Evolutionary conservation across 768 basidiomycete species (phyloP).

Genomic region (Phanerodontia chrysosporium): DNA sequence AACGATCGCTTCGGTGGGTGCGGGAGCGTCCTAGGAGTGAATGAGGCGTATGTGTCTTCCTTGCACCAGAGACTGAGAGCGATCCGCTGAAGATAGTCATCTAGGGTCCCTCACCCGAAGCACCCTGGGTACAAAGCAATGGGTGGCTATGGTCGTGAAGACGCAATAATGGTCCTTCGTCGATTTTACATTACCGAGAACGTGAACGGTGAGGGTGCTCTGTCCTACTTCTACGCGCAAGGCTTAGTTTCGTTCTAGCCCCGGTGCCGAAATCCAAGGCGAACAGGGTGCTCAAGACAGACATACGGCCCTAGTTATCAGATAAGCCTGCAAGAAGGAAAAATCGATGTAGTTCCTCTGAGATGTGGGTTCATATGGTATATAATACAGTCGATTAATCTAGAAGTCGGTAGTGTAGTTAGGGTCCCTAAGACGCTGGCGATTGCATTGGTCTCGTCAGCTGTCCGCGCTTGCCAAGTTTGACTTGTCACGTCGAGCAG

Average conservation of each 20-base stretch:
- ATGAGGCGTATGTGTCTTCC: slow-evolving; percentile 50
- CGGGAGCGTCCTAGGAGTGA: slow-evolving; percentile 89
- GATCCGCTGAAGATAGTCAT: neutral
- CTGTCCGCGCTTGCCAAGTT: neutral
- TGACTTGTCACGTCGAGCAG: slow-evolving; percentile 39
- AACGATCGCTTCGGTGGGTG: slow-evolving; percentile 98
- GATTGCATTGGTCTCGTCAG: neutral
- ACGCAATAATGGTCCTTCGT: slow-evolving; percentile 57
- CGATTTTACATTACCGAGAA: slow-evolving; percentile 86
- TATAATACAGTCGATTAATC: neutral
- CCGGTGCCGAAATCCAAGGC: slow-evolving; percentile 87
- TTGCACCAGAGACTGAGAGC: neutral
- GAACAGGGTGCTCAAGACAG: slow-evolving; percentile 81
- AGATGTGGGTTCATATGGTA: neutral
- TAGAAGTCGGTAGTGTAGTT: neutral
- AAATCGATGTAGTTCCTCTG: neutral
- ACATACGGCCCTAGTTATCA: slow-evolving; percentile 38
- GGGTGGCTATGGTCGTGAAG: slow-evolving; percentile 46
- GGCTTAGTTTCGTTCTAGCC: slow-evolving; percentile 43
- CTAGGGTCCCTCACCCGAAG: slow-evolving; percentile 64
- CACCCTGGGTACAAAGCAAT: slow-evolving; percentile 72
- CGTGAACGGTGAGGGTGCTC: slow-evolving; percentile 67
- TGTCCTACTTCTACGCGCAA: neutral
- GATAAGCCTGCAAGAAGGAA: neutral
- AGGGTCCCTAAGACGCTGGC: neutral